Evolutionary conservation across 371 early-diverging fungal genomes (phyloP), one percentile per base, ranked within the genome.

Genomic region (Paramicrosporidium saccamoebae): DNA sequence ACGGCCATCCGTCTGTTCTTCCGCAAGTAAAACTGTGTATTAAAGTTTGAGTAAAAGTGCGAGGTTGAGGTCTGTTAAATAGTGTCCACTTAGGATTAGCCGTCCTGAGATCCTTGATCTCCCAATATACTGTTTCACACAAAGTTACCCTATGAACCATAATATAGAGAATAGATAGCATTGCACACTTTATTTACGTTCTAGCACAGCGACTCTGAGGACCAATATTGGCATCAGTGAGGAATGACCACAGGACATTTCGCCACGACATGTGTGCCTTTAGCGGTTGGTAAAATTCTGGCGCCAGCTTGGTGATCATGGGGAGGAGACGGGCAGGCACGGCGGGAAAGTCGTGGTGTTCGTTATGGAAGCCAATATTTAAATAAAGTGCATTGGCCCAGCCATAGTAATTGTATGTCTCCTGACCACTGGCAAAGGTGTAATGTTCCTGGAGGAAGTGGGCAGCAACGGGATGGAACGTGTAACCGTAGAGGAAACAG

Each of bases 381-480:
- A 72, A 55, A 32, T 57, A 69, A 16, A 66, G 52, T 19, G 47
- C 26, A 47, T 88, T 92, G 20, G 79, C 49, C 20, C 54, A 42
- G 19, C 88, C 90, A 35, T 92, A 92, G 61, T 92, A 92, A 14
- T 73, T 73, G 46, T 88, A 88, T 1, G 88, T 88, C 43, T 92
- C 90, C 44, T 78, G 75, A 7, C 81, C 90, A 32, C 77, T 67
- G 22, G 56, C 63, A 52, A 77, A 82, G 11, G 77, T 77, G 39
- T 77, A 92, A 46, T 92, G 90, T 50, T 92, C 94, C 46, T 79
- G 81, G 33, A 92, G 67, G 28, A 88, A 82, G 39, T 92, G 94
- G 10, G 78, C 90, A 3, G 88, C 86, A 13, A 68, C 75, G 7
- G 88, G 88, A 44, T 92, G 90, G 12, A 82, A 41, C 12, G 72